phyloP scores from a whole-genome alignment of 768 basidiomycete genomes.

The Pseudohyphozyma bogoriensis region DNA sequence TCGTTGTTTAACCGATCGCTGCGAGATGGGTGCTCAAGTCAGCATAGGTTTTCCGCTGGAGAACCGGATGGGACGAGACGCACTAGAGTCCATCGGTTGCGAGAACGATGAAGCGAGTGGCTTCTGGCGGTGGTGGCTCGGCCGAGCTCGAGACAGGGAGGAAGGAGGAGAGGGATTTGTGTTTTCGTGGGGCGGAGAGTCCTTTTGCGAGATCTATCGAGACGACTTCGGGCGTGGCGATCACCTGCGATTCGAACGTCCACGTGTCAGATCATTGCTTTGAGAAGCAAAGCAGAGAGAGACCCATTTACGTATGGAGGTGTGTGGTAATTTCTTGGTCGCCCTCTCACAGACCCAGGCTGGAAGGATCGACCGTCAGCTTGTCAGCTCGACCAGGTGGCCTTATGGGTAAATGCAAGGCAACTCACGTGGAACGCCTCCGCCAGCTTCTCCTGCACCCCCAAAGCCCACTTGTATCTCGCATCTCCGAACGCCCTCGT shows the following conservation, averaged over 20 bases:
- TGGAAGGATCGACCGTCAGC: background rate
- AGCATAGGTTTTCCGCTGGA: background rate
- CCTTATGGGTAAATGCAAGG: too few relatives aligned
- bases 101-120: conserved; percentile 68
- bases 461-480: conserved; percentile 61
- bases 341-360: conserved; percentile 15
- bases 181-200: conserved; percentile 19
- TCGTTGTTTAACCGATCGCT: conserved; percentile 55
- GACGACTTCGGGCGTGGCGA: conserved; percentile 61
- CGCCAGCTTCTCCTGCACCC: conserved; percentile 61
- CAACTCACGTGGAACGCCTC: conserved; percentile 53
- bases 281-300: background rate
- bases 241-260: conserved; percentile 34
- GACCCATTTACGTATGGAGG: conserved; percentile 65
- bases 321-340: conserved; percentile 60
- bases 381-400: background rate
- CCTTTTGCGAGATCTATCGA: conserved; percentile 46
- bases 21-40: background rate
- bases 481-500: conserved; percentile 67
- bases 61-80: background rate
- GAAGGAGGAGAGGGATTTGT: conserved; percentile 30
- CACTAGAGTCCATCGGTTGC: conserved; percentile 72
- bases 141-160: conserved; percentile 16
- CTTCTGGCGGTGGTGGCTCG: conserved; percentile 6
- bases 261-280: background rate